Conservation (phyloP, 1,139 yeast species). For the Geotrichum cucujoidarum region DNA sequence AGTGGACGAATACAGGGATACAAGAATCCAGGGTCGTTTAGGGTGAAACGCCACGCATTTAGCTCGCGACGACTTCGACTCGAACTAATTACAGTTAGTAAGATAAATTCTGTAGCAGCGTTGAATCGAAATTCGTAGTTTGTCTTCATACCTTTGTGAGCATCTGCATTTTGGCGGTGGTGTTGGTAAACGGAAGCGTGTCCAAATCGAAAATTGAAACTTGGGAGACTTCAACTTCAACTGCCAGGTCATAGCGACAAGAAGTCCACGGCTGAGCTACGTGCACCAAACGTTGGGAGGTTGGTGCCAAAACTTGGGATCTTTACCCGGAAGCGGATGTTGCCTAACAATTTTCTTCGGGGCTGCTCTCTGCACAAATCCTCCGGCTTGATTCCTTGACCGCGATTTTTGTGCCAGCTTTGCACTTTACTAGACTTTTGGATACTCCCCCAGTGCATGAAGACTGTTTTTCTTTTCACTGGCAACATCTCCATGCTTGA, state of each 20-base stretch:
- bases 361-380: neutral
- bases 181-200: slow-evolving; percentile 8
- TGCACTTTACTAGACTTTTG: too few species aligned
- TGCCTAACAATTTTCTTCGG: neutral
- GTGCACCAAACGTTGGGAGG: slow-evolving; percentile 6
- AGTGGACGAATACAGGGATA: slow-evolving; percentile 88
- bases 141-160: slow-evolving; percentile 61
- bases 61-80: slow-evolving; percentile 97
- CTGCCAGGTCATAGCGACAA: neutral
- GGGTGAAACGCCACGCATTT: slow-evolving; percentile 99
- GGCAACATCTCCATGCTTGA: neutral
- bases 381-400: neutral
- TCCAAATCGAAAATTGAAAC: slow-evolving; percentile 8
- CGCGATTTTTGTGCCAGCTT: neutral
- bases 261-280: neutral
- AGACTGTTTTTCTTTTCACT: neutral
- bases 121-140: neutral
- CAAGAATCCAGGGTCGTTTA: slow-evolving; percentile 92
- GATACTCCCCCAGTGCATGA: neutral
- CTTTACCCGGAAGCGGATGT: slow-evolving; percentile 5
- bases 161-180: slow-evolving; percentile 71
- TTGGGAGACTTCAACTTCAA: slow-evolving; percentile 1
- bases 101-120: neutral
- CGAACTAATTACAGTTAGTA: slow-evolving; percentile 50
- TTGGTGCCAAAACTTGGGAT: neutral